A percentile compares a stretch with the other conserved stretches of the same genome.
These are phyloP conservation scores for Ophiostoma quercus DNA, from an alignment of 2,329 filamentous ascomycete species.

Conservation along the genomic window DNA sequence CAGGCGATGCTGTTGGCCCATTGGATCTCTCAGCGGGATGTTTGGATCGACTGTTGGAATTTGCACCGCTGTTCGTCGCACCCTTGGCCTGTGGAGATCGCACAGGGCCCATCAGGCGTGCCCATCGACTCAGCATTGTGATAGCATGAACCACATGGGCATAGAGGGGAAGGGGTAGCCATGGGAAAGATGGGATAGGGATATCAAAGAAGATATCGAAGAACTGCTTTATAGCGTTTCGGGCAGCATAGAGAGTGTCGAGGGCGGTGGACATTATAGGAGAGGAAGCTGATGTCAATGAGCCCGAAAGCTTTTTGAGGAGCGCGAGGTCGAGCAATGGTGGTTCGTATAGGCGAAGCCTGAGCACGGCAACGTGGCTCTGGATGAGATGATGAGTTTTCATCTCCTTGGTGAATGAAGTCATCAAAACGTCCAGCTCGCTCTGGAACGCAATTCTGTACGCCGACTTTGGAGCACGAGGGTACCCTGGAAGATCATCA, in stretches of 20 bases:
- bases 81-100: not conserved
- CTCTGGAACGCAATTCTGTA: conserved; percentile 44
- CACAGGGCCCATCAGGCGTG: conserved; percentile 39
- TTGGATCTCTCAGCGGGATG: not conserved
- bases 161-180: conserved; percentile 43
- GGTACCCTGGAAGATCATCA: conserved; percentile 19
- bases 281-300: conserved; percentile 37
- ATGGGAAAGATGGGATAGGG: not conserved
- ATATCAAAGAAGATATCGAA: not conserved
- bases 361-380: conserved; percentile 39
- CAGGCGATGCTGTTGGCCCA: not conserved
- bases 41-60: not conserved
- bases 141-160: conserved; percentile 47
- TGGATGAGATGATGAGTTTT: conserved; percentile 37
- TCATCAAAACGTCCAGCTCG: conserved; percentile 42
- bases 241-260: conserved; percentile 47
- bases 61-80: too few species aligned
- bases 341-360: conserved; percentile 46
- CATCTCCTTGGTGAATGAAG: conserved; percentile 36
- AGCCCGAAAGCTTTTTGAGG: conserved; percentile 42
- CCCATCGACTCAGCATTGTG: conserved; percentile 48
- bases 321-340: conserved; percentile 40
- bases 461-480: conserved; percentile 40
- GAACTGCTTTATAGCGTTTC: conserved; percentile 42
- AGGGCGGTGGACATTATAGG: conserved; percentile 38